Evolutionary conservation across 2,329 filamentous ascomycete species (phyloP).

Genomic region (Arthroderma sp.): DNA sequence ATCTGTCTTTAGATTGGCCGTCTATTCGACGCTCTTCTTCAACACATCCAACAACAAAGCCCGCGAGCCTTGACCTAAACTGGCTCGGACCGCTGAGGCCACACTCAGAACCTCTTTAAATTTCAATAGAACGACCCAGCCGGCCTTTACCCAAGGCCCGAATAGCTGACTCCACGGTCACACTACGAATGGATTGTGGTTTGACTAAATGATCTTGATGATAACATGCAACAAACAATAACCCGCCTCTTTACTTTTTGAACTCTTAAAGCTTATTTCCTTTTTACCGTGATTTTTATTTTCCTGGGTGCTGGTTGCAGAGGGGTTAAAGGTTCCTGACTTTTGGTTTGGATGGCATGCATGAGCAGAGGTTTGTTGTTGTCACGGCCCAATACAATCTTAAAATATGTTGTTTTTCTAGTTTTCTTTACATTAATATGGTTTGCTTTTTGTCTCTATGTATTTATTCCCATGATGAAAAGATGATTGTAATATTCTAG

Average conservation of each 20-base stretch:
- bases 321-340: slow-evolving; percentile 6
- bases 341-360: slow-evolving; percentile 10
- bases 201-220: too few species aligned
- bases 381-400: slow-evolving; percentile 6
- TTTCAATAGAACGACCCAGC: not conserved
- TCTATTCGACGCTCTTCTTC: slow-evolving; percentile 32
- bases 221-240: too few species aligned
- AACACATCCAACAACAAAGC: slow-evolving; percentile 36
- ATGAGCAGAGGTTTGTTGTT: slow-evolving; percentile 11
- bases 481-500: too few species aligned
- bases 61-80: slow-evolving; percentile 21
- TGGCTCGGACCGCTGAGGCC: not conserved
- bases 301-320: slow-evolving; percentile 8
- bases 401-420: slow-evolving; percentile 2
- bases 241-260: too few species aligned
- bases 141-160: too few species aligned
- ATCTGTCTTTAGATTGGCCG: slow-evolving; percentile 25
- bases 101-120: not conserved
- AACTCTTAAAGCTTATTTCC: too few species aligned
- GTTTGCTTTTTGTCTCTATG: not conserved
- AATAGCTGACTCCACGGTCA: too few species aligned
- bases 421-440: slow-evolving; percentile 1
- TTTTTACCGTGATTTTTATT: not conserved
- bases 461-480: too few species aligned
- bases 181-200: too few species aligned